Evolutionary conservation across 306 rosid genomes (phyloP).

Genomic region (Acacia acuminata): DNA sequence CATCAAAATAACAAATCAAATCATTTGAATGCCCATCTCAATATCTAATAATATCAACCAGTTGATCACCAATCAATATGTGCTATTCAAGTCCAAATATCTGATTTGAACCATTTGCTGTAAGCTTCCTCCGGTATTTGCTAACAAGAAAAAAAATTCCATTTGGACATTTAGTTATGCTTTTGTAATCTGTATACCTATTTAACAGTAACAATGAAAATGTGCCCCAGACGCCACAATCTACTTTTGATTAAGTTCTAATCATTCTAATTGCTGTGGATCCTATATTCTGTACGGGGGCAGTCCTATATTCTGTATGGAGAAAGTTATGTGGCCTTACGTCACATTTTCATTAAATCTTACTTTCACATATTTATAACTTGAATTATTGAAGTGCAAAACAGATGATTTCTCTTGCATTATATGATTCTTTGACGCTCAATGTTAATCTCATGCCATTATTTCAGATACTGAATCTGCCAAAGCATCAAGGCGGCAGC

Average conservation of each 20-base stretch:
- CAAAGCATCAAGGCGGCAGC: slow-evolving; percentile 79
- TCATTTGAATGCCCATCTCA: neutral
- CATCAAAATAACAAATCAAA: neutral
- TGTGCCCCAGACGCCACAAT: neutral
- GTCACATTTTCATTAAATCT: neutral
- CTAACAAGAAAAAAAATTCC: neutral
- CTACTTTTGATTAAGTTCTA: neutral
- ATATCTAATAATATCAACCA: slow-evolving; percentile 7
- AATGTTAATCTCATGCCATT: slow-evolving; percentile 17
- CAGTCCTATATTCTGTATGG: neutral
- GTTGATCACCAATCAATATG: slow-evolving; percentile 1
- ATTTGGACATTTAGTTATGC: neutral
- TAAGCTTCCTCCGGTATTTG: neutral
- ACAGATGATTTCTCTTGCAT: neutral
- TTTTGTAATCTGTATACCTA: neutral
- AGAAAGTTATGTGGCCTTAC: neutral
- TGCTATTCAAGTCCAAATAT: neutral
- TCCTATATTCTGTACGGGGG: neutral
- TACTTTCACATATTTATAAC: slow-evolving; percentile 19
- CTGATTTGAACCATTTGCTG: slow-evolving; percentile 3
- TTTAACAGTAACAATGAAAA: slow-evolving; percentile 13
- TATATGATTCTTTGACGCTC: neutral
- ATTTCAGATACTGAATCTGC: slow-evolving; percentile 82
- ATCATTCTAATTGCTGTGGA: slow-evolving; percentile 8
- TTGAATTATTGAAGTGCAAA: neutral